phyloP scores from a whole-genome alignment of 305 asterid species.

The Euphrasia arctica region DNA sequence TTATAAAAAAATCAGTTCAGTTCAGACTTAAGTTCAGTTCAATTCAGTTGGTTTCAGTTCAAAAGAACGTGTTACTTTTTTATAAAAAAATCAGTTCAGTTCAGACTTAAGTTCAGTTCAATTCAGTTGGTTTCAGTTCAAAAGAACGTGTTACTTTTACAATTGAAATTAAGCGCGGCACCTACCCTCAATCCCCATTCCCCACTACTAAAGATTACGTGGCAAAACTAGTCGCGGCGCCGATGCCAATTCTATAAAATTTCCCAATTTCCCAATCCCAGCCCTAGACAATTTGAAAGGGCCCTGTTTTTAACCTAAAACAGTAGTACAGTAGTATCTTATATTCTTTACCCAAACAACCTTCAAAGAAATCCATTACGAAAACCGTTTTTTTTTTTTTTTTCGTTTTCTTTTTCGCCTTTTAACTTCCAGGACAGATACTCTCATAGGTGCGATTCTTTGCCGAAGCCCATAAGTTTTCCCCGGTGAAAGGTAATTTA shows the following conservation, averaged over 20 bases:
- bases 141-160: no score
- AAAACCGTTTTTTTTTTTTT: constrained; percentile 26
- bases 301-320: constrained; percentile 40
- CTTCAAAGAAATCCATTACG: constrained; percentile 27
- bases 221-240: background rate
- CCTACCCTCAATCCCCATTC: no score
- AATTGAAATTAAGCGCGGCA: no score
- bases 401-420: constrained; percentile 3
- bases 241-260: constrained; percentile 28
- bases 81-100: no score
- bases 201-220: no score
- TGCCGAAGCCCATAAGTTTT: constrained; percentile 14
- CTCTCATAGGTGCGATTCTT: background rate
- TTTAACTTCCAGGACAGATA: constrained; percentile 25
- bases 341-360: constrained; percentile 25
- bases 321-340: background rate
- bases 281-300: constrained; percentile 29
- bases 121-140: no score
- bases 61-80: no score
- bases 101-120: no score
- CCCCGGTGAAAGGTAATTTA: constrained; percentile 27
- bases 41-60: no score
- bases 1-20: no score
- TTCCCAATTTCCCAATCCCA: constrained; percentile 16
- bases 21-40: no score